Evolutionary conservation across 2,329 filamentous ascomycete genomes (phyloP).

Genomic region (Coleophoma cylindrospora): DNA sequence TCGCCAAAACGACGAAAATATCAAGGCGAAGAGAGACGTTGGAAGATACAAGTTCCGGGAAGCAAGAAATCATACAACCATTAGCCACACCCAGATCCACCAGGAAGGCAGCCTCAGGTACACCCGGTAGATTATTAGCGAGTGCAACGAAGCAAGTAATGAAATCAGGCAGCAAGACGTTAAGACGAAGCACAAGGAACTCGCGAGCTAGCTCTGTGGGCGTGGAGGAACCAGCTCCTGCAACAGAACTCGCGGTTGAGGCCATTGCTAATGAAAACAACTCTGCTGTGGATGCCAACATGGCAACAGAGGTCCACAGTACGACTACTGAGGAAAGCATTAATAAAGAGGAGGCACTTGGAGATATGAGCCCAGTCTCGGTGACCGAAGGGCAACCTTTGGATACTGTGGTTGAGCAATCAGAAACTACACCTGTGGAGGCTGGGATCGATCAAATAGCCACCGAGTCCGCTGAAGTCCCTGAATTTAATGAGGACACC

Average conservation of each 20-base stretch:
- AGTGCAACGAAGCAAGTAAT: background rate
- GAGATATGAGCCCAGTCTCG: background rate
- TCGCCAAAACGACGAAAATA: too few relatives aligned
- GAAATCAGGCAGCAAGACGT: background rate
- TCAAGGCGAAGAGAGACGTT: background rate
- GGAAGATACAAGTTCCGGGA: background rate
- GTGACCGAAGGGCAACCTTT: background rate
- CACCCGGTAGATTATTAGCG: background rate
- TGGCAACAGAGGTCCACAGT: too few relatives aligned
- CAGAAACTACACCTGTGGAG: background rate
- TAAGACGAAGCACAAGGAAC: slow-evolving; percentile 4
- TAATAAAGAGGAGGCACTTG: too few relatives aligned
- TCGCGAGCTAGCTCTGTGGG: slow-evolving; percentile 8
- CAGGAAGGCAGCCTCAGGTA: background rate
- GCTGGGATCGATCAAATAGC: background rate
- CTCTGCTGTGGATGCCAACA: too few relatives aligned
- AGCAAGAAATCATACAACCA: background rate
- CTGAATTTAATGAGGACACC: too few relatives aligned
- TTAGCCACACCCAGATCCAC: background rate
- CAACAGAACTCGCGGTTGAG: background rate
- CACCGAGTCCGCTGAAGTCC: background rate
- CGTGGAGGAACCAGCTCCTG: background rate
- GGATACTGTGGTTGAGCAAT: background rate
- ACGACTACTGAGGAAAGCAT: too few relatives aligned
- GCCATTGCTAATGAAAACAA: too few relatives aligned